Conservation (phyloP, 2,329 filamentous ascomycete genomes). For the Grosmannia huntii region DNA sequence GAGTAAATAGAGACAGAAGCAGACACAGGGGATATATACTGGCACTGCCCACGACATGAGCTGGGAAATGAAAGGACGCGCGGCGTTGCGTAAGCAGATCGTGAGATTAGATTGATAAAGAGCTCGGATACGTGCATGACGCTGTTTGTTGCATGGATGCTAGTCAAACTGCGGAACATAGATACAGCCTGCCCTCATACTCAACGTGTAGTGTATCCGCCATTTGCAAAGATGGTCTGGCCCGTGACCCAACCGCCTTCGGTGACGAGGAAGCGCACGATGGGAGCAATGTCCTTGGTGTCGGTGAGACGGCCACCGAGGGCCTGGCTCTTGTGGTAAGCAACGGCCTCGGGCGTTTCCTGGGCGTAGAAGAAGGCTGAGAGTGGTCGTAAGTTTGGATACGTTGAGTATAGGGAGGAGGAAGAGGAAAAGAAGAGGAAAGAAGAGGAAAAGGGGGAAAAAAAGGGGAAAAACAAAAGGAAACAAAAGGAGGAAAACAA, state of each 20-base stretch:
- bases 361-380: conserved; percentile 31
- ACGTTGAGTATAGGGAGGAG: neutral
- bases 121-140: neutral
- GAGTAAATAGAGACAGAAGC: neutral
- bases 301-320: conserved; percentile 28
- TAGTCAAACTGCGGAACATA: too few species aligned
- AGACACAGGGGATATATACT: neutral
- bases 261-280: conserved; percentile 29
- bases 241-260: conserved; percentile 32
- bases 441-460: neutral
- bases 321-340: conserved; percentile 29
- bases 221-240: conserved; percentile 35
- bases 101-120: neutral
- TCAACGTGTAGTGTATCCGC: conserved; percentile 30
- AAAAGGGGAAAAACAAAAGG: neutral
- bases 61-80: neutral
- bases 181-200: neutral
- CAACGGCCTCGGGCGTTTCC: conserved; percentile 28
- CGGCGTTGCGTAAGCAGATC: neutral
- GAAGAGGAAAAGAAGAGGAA: neutral
- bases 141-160: too few species aligned
- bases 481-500: neutral
- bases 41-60: neutral
- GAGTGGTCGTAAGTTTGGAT: neutral
- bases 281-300: conserved; percentile 30